phyloP scores from a whole-genome alignment of 2,329 filamentous ascomycete species.

The Diaporthe sp. region DNA sequence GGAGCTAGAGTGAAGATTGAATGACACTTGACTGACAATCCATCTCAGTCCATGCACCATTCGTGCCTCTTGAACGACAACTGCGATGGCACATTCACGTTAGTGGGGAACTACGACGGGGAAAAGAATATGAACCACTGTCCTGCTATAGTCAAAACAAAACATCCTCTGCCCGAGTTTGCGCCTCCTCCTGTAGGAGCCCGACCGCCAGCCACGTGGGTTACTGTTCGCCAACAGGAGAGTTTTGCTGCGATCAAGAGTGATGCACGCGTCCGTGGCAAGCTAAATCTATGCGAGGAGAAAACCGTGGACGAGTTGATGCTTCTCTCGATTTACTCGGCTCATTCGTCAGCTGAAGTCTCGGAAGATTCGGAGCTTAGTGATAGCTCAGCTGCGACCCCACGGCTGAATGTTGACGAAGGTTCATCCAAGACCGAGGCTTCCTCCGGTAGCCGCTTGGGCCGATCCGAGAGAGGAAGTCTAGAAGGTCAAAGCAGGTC shows the following conservation, averaged over 20 bases:
- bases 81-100: constrained; percentile 31
- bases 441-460: background rate
- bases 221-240: background rate
- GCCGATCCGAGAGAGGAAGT: too few relatives aligned
- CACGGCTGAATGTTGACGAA: background rate
- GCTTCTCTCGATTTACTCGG: background rate
- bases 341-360: background rate
- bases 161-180: background rate
- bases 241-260: background rate
- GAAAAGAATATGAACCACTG: background rate
- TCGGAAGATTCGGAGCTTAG: background rate
- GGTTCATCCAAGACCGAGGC: background rate
- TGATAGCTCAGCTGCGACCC: background rate
- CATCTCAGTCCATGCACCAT: background rate
- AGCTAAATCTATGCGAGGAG: background rate
- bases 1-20: too few relatives aligned
- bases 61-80: constrained; percentile 30
- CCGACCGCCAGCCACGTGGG: background rate
- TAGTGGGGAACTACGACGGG: background rate
- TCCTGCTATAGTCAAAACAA: constrained; percentile 11
- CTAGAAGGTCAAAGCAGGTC: background rate
- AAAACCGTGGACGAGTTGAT: constrained; percentile 30
- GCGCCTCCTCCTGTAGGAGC: background rate
- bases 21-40: too few relatives aligned
- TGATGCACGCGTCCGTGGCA: too few relatives aligned